phyloP scores from a whole-genome alignment of 2,329 filamentous ascomycete species.

The Epichloe gansuensis region DNA sequence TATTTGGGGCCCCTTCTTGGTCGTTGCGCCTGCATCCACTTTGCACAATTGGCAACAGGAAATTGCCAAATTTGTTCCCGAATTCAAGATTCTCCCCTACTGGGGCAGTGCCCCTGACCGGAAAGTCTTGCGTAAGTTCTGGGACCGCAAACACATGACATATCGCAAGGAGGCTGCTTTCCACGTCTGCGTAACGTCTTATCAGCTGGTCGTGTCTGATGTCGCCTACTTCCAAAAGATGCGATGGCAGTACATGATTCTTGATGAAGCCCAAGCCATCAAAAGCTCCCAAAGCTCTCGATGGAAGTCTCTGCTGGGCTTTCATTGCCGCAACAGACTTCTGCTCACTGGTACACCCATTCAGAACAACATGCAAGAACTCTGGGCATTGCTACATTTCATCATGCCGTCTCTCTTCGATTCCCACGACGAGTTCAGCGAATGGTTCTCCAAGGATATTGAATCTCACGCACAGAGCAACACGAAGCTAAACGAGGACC shows the following conservation, averaged over 20 bases:
- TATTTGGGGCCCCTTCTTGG: conserved; percentile 95
- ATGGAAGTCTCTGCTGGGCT: conserved; percentile 90
- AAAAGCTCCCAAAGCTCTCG: conserved; percentile 93
- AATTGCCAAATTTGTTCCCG: conserved; percentile 86
- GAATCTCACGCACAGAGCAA: conserved; percentile 98
- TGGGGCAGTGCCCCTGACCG: conserved; percentile 92
- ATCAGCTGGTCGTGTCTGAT: conserved; percentile 92
- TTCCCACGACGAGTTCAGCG: conserved; percentile 83
- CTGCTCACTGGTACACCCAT: conserved; percentile 94
- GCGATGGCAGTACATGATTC: conserved; percentile 99
- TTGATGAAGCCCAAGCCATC: conserved; percentile 97
- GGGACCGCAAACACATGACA: conserved; percentile 94
- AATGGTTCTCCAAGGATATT: conserved; percentile 93
- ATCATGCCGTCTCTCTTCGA: conserved; percentile 99
- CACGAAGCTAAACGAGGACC: conserved; percentile 98
- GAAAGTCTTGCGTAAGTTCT: conserved; percentile 95
- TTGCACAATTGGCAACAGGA: conserved; percentile 99
- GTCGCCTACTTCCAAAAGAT: conserved; percentile 98
- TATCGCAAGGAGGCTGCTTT: conserved; percentile 90
- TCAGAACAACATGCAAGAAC: conserved; percentile 99
- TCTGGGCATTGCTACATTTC: conserved; percentile 96
- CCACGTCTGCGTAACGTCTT: conserved; percentile 92
- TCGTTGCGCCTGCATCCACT: conserved; percentile 91
- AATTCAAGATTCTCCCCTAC: conserved; percentile 91
- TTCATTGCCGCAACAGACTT: conserved; percentile 90